Base-by-base conservation (phyloP, 768 basidiomycete genomes). In the Leccinum olivaceopallidum region DNA sequence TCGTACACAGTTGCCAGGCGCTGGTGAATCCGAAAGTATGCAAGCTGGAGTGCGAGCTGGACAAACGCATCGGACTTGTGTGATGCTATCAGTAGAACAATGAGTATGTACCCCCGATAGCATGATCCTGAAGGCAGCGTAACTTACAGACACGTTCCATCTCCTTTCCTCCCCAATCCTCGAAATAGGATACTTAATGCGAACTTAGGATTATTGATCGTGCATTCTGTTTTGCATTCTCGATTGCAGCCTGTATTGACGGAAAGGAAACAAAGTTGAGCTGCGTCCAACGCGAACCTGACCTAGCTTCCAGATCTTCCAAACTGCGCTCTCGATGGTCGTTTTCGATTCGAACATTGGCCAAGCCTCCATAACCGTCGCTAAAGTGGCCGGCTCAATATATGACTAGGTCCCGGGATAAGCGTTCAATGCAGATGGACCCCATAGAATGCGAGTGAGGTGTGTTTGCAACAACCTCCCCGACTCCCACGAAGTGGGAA, bases 21-120 rank as follows among this genome's bases (percentile, higher is more conserved):
- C 12, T 85, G 86, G 51, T 87, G 89, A 22, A 86, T 85, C 70
- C 83, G 84, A 77, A 90, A 92, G 88, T 90, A 97, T 4, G 94
- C 95, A 13, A 97, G 82, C 70, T 98, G 95, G 20, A 97, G 79
- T 0, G 86, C 91, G 83, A 96, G 90, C 71, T 98, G 95, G 53
- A 96, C 83, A 75, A 85, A 97, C 1, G 90, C 90, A 69, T 98
- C 95, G 0, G 95, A 86, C 6, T 83, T 77, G 20, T 82, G 73
- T 44, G 80, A 79, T 51, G 80, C 86, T 88, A 12, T 57, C 28
- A 14, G 20, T 56, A 16, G 44, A 28, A 32, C 6, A 36, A 10
- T 60, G 26, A 62, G 47, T 32, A 44, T 26, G 26, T 28, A 28
- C 1, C 0, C 47, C 3, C 39, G 53, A 49, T 7, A 16, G 10